A percentile compares a stretch with the other conserved stretches of the same genome.
phyloP scores from a whole-genome alignment of 129 eudicot species.

The Pittosporum tobira region DNA sequence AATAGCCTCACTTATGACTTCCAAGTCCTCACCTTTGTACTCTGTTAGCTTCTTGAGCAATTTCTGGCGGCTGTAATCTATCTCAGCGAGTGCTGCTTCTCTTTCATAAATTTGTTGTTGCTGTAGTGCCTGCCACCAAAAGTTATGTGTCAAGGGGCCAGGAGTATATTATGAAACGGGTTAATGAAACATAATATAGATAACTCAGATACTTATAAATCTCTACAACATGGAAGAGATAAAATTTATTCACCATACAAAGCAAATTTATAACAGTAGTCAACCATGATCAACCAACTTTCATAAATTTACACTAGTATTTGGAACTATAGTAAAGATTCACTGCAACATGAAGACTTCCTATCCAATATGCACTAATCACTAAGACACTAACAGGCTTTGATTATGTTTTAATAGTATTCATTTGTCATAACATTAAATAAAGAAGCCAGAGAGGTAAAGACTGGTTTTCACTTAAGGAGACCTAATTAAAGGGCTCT shows the following conservation, averaged over 20 bases:
- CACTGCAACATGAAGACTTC: no score
- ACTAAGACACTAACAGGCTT: no score
- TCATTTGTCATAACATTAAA: neutral
- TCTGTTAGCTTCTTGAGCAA: slow-evolving; percentile 62
- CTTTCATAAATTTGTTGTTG: slow-evolving; percentile 88
- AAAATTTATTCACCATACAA: no score
- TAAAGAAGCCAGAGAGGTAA: neutral
- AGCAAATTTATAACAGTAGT: no score
- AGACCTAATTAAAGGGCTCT: neutral
- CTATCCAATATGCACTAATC: no score
- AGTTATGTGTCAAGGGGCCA: slow-evolving; percentile 3
- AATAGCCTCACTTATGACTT: slow-evolving; percentile 68
- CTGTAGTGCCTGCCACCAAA: slow-evolving; percentile 46
- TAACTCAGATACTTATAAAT: neutral
- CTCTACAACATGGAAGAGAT: no score
- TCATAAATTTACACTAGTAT: no score
- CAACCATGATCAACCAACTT: no score
- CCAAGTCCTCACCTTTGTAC: slow-evolving; percentile 71
- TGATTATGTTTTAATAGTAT: no score
- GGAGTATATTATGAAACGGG: neutral
- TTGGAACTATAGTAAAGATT: no score
- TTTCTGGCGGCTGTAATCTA: slow-evolving; percentile 62
- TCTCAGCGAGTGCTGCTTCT: slow-evolving; percentile 70
- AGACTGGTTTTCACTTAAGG: neutral
- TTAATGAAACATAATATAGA: neutral